Evolutionary conservation across 108 stramenopile species (phyloP).

Genomic region (Discostella stelligeroides): DNA sequence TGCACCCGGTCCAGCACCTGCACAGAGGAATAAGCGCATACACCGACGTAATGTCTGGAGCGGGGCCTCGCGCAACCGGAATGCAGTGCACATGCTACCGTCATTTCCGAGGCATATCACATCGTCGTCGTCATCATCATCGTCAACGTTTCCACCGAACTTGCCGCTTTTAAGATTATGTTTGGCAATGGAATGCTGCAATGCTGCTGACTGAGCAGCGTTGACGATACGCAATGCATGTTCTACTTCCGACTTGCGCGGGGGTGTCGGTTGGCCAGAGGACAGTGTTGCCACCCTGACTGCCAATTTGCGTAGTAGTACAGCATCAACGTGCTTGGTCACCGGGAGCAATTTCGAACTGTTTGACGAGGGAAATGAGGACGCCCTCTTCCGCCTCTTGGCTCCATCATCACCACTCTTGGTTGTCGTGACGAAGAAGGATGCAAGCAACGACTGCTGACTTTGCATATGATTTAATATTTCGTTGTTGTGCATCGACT

Average conservation of each 20-base stretch:
- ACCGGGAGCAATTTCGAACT: conserved; percentile 57
- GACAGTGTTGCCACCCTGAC: conserved; percentile 20
- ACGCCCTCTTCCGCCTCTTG: conserved; percentile 5
- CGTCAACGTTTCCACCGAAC: too few relatives aligned
- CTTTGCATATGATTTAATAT: conserved; percentile 81
- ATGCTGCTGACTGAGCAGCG: conserved; percentile 16
- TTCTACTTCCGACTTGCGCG: conserved; percentile 30
- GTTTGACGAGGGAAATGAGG: not conserved
- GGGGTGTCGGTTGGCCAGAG: not conserved
- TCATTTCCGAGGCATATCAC: not conserved
- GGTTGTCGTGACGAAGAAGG: conserved; percentile 12
- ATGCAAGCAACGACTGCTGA: conserved; percentile 63
- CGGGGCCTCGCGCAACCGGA: conserved; percentile 73
- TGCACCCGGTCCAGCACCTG: conserved; percentile 72
- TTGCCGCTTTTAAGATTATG: not conserved
- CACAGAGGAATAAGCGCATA: conserved; percentile 71
- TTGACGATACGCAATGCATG: conserved; percentile 15
- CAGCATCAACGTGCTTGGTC: conserved; percentile 60
- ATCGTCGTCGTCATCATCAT: not conserved
- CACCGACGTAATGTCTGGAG: conserved; percentile 52
- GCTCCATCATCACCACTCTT: not conserved
- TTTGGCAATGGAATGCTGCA: not conserved
- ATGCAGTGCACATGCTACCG: conserved; percentile 14
- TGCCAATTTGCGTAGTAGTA: conserved; percentile 61
- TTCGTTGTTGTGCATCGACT: conserved; percentile 42